A percentile compares a stretch with the other conserved stretches of the same genome.
Evolutionary conservation across 345 rosid species (phyloP).

Genomic region (Xanthoceras sorbifolium): DNA sequence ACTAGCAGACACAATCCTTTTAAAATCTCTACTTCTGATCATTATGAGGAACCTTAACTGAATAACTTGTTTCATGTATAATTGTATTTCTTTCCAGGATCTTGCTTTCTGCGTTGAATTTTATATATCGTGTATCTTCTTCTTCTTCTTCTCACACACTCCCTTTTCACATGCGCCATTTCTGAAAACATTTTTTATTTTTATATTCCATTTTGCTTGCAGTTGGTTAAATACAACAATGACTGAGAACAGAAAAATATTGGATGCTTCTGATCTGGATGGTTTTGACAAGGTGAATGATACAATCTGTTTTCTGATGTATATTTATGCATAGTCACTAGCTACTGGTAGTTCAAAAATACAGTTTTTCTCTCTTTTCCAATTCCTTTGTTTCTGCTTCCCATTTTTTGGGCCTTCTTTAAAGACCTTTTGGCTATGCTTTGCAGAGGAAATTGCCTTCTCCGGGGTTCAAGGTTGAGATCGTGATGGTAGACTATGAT

Average conservation of each 20-base stretch:
- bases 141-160: neutral
- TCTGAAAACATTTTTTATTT: neutral
- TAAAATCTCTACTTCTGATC: neutral
- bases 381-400: neutral
- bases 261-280: slow-evolving; percentile 71
- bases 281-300: slow-evolving; percentile 84
- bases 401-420: neutral
- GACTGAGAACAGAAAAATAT: slow-evolving; percentile 74
- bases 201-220: slow-evolving; percentile 22
- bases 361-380: neutral
- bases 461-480: slow-evolving; percentile 86
- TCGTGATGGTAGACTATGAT: slow-evolving; percentile 62
- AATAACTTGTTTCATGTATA: slow-evolving; percentile 3
- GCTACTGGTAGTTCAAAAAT: neutral
- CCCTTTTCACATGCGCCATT: neutral
- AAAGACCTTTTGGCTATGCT: neutral
- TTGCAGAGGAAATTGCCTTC: slow-evolving; percentile 85
- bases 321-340: neutral
- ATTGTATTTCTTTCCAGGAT: neutral
- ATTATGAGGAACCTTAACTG: neutral
- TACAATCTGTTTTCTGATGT: neutral
- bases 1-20: neutral
- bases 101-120: neutral
- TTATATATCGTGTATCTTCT: neutral
- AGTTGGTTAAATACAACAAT: slow-evolving; percentile 92